These are phyloP conservation scores for Excoecaria cochinchinensis DNA, from an alignment of 345 rosid genomes.

Conservation along the genomic window DNA sequence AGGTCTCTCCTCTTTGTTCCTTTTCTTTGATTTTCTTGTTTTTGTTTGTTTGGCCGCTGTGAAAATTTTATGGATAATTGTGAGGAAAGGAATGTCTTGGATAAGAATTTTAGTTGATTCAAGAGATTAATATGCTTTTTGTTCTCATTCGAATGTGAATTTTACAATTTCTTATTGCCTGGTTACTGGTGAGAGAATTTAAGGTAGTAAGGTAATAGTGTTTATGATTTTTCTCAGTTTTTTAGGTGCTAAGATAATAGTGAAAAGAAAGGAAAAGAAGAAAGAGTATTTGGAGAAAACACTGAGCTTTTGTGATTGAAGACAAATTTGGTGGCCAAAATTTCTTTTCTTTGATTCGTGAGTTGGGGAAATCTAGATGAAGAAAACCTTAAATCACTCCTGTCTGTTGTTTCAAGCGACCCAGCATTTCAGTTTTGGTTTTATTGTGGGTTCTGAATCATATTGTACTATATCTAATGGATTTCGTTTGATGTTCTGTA, in stretches of 20 bases:
- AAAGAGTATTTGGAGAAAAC: background rate
- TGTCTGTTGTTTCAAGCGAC: background rate
- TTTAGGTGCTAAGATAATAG: no score
- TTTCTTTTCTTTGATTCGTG: background rate
- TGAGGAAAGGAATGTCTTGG: background rate
- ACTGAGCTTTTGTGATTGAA: background rate
- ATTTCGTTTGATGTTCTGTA: background rate
- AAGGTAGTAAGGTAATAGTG: background rate
- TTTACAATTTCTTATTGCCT: background rate
- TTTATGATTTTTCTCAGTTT: no score
- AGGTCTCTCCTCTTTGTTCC: constrained; percentile 29
- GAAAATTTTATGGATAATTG: background rate
- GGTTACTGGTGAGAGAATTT: background rate
- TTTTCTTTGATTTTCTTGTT: background rate
- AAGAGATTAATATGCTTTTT: background rate
- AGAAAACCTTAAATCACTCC: background rate
- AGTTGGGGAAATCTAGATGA: background rate
- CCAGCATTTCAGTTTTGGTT: background rate
- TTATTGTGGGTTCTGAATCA: background rate
- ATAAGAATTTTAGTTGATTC: background rate
- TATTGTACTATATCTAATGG: background rate
- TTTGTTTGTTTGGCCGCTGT: constrained; percentile 8
- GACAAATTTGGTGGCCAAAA: background rate
- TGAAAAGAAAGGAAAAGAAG: background rate
- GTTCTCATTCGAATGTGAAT: background rate